These are phyloP conservation scores for Fusarium torulosum DNA, from an alignment of 2,329 filamentous ascomycete species.

Conservation along the genomic window DNA sequence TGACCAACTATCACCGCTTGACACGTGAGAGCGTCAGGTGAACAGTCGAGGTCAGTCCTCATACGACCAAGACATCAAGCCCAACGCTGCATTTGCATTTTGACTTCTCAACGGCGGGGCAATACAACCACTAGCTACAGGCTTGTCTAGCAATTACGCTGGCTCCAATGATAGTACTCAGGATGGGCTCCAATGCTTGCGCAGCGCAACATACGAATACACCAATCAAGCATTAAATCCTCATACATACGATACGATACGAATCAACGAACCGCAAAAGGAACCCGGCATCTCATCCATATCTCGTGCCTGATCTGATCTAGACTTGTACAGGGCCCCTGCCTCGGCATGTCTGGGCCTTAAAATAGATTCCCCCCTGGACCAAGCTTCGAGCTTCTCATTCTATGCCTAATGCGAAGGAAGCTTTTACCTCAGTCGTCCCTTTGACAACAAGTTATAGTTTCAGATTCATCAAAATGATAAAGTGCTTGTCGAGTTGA, in stretches of 20 bases:
- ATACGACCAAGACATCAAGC: not conserved
- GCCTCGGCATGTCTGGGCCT: slow-evolving; percentile 1
- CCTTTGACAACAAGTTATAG: not conserved
- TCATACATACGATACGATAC: slow-evolving; percentile 2
- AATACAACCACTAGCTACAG: not conserved
- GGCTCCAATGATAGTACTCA: slow-evolving; percentile 10
- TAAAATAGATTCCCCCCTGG: slow-evolving; percentile 33
- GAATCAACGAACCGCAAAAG: slow-evolving; percentile 1
- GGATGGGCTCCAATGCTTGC: slow-evolving; percentile 7
- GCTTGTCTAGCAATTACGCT: not conserved
- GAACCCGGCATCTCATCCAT: slow-evolving; percentile 3
- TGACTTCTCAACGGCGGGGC: not conserved
- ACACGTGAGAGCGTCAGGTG: slow-evolving; percentile 42
- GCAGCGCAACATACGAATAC: slow-evolving; percentile 22
- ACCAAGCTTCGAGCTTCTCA: slow-evolving; percentile 12
- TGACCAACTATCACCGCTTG: slow-evolving; percentile 8
- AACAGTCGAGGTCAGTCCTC: not conserved
- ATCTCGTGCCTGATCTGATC: slow-evolving; percentile 32
- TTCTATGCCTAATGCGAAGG: not conserved
- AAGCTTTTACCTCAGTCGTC: not conserved
- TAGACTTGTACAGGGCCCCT: not conserved
- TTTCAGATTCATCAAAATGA: not conserved
- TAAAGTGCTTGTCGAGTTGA: not conserved
- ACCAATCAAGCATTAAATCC: slow-evolving; percentile 19
- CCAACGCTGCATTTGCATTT: not conserved